A percentile compares a stretch with the other conserved stretches of the same genome.
Conservation (phyloP, 1,139 yeast genomes). For the Saccharomyces hybrid region DNA sequence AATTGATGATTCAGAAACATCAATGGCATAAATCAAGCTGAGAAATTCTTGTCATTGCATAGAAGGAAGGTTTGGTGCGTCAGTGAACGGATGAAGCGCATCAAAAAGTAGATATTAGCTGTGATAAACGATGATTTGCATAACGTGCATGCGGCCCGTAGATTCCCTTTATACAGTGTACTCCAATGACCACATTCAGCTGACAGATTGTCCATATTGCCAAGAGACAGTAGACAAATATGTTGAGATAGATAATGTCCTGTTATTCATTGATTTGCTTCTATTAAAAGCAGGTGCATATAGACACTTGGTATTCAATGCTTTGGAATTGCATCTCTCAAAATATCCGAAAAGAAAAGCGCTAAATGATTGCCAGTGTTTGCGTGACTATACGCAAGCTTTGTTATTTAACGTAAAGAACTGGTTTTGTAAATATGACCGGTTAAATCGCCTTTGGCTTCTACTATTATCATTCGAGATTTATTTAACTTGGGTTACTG, state of each 20-base stretch:
- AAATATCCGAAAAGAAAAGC: constrained; percentile 10
- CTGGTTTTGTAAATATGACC: constrained; percentile 27
- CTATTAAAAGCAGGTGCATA: constrained; percentile 84
- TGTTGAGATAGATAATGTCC: constrained; percentile 80
- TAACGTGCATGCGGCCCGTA: constrained; percentile 70
- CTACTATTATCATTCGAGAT: constrained; percentile 79
- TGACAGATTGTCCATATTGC: constrained; percentile 72
- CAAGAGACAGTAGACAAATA: constrained; percentile 77
- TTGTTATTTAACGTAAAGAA: constrained; percentile 6
- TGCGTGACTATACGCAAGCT: background rate
- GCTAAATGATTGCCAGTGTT: constrained; percentile 1
- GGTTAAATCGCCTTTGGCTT: constrained; percentile 43
- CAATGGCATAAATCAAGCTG: background rate
- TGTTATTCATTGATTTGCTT: constrained; percentile 74
- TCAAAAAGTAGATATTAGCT: background rate
- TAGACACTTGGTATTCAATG: constrained; percentile 77
- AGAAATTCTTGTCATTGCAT: background rate
- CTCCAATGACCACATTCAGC: constrained; percentile 69
- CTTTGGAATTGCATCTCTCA: constrained; percentile 34
- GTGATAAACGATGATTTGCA: constrained; percentile 61
- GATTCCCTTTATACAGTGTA: constrained; percentile 60
- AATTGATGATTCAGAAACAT: background rate
- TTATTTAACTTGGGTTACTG: constrained; percentile 85
- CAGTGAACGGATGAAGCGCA: background rate
- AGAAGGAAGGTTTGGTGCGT: background rate